A percentile compares a stretch with the other conserved stretches of the same genome.
These are phyloP conservation scores for Geosiphon pyriformis DNA, from an alignment of 192 early-diverging fungal species.

Conservation along the genomic window DNA sequence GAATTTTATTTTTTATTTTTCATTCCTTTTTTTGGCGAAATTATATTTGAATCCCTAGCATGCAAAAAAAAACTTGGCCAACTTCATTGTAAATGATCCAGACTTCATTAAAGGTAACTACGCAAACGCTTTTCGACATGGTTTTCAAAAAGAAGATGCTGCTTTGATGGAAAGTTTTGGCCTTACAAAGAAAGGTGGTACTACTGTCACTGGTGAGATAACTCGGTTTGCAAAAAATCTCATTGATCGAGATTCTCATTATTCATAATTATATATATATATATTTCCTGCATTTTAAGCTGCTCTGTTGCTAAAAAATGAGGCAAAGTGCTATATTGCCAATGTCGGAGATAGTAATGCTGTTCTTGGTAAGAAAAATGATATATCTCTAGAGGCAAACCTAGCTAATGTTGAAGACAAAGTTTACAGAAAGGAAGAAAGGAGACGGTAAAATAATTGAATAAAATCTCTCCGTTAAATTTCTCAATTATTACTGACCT, in stretches of 20 bases:
- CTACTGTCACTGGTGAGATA: slow-evolving; percentile 6
- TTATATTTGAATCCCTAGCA: background rate
- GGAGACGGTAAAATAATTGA: background rate
- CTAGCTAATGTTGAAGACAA: slow-evolving; percentile 1
- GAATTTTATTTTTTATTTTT: background rate
- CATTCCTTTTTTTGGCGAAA: background rate
- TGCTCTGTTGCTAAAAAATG: background rate
- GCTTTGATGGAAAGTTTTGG: background rate
- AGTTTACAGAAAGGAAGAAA: background rate
- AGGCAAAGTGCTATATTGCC: background rate
- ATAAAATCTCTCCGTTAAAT: background rate
- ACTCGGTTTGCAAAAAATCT: too few relatives aligned
- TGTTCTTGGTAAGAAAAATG: background rate
- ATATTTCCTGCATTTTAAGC: background rate
- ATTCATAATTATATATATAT: too few relatives aligned
- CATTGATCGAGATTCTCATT: too few relatives aligned
- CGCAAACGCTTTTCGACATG: background rate
- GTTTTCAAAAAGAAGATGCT: background rate
- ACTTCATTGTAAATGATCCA: slow-evolving; percentile 1
- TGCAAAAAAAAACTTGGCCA: slow-evolving; percentile 2
- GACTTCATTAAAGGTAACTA: background rate
- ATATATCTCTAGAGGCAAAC: background rate
- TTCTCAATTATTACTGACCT: background rate
- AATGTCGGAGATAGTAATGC: slow-evolving; percentile 9
- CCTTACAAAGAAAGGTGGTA: background rate